Percentiles rank a stretch among this genome's conserved stretches.
Evolutionary conservation across 1,139 yeast species (phyloP).

Genomic region (Yamadazyma taylorii): DNA sequence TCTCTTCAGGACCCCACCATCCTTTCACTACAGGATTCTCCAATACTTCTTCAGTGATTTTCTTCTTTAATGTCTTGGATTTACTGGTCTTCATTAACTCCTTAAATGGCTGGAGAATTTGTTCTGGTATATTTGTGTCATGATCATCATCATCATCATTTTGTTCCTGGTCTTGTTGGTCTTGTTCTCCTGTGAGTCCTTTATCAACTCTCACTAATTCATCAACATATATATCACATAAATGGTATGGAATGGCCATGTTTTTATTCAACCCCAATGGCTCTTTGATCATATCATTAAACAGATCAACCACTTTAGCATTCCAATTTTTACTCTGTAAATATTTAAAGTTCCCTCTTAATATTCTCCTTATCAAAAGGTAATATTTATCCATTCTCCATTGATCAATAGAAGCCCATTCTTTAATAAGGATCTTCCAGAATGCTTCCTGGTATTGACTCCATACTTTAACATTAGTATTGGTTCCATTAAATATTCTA

Average conservation of each 20-base stretch:
- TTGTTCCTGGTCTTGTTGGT: conserved; percentile 32
- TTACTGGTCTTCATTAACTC: conserved; percentile 49
- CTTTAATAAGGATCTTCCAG: conserved; percentile 76
- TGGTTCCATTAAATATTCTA: conserved; percentile 45
- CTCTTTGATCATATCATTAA: conserved; percentile 38
- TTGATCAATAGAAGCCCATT: conserved; percentile 84
- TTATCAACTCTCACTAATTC: conserved; percentile 52
- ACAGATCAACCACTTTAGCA: conserved; percentile 43
- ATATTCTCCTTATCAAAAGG: conserved; percentile 73
- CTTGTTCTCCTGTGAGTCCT: conserved; percentile 22
- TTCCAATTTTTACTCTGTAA: conserved; percentile 61
- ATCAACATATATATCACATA: conserved; percentile 80
- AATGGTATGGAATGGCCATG: conserved; percentile 79
- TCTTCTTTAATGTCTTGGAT: conserved; percentile 65
- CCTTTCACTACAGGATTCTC: conserved; percentile 59
- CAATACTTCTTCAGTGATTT: conserved; percentile 65
- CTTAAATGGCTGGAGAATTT: conserved; percentile 59
- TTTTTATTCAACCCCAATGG: conserved; percentile 61
- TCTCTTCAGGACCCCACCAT: conserved; percentile 59
- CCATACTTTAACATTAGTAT: conserved; percentile 19
- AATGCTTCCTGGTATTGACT: conserved; percentile 66
- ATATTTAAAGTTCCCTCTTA: conserved; percentile 63
- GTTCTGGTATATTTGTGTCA: conserved; percentile 51
- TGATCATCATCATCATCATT: conserved; percentile 33
- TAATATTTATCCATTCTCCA: conserved; percentile 87